These are phyloP conservation scores for Cryptococcus sp. DNA, from an alignment of 1,284 basidiomycete species.

Conservation along the genomic window DNA sequence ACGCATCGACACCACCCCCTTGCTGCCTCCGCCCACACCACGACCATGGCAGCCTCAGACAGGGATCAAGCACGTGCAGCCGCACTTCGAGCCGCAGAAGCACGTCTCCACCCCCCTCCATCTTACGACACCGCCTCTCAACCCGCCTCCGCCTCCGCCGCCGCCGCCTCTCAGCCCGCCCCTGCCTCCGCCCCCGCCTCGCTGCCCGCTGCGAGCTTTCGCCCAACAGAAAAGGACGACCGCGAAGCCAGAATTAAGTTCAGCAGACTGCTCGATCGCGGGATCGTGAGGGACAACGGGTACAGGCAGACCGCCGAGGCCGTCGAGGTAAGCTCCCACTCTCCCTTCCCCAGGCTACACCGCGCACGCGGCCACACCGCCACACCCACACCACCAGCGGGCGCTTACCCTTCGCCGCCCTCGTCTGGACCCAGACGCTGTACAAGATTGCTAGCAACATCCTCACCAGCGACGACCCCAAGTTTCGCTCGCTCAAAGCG, in stretches of 20 bases:
- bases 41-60: not conserved
- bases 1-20: too few relatives aligned
- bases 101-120: conserved; percentile 24
- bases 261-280: conserved; percentile 35
- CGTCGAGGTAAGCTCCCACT: conserved; percentile 37
- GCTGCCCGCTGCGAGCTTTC: not conserved
- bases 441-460: conserved; percentile 46
- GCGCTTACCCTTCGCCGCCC: not conserved
- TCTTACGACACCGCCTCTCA: conserved; percentile 4
- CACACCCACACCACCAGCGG: not conserved
- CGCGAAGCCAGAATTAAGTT: conserved; percentile 30
- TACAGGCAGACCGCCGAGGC: conserved; percentile 35
- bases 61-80: conserved; percentile 15
- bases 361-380: not conserved
- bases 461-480: conserved; percentile 32
- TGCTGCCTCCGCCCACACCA: too few relatives aligned
- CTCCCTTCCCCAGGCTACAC: not conserved
- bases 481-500: conserved; percentile 38
- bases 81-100: conserved; percentile 39
- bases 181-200: not conserved
- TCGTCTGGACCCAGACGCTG: conserved; percentile 46
- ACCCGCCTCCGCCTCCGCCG: conserved; percentile 7
- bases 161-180: conserved; percentile 1
- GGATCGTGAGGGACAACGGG: conserved; percentile 41
- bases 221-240: conserved; percentile 27